Base-by-base conservation (phyloP, 805 yeast species). In the Ogataea nitratoaversa region DNA sequence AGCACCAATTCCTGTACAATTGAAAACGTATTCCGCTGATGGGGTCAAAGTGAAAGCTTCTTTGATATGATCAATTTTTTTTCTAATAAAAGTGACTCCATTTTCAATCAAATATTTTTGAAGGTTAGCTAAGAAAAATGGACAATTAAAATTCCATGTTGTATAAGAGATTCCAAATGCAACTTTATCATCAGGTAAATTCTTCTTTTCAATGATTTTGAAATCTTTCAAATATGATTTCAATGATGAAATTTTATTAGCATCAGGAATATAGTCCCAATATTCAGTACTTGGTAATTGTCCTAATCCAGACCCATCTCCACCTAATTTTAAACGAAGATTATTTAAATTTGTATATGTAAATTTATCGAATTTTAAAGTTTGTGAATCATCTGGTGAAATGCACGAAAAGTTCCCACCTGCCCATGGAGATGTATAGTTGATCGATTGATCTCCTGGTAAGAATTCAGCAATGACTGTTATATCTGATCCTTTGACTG, bases 371-470 rank as follows among this genome's bases (percentile, higher is more conserved):
- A 66, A 78, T 4, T 54, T 56, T 37, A 80, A 50, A 0, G 75
- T 67, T n/a, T 62, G 67, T 2, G 59, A 59, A 48, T 79, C 84
- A 43, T 72, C 69, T 2, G 80, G 84, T 0, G 85, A 72, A 34
- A 82, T 80, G 45, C 75, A 67, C 3, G 79, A 71, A 52, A 76
- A 77, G 54, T 78, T 77, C 7, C 79, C 82, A 19, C 83, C 83
- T 0, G 95, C 95, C 75, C 83, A 82, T 0, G 95, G 95, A 0
- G 90, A 82, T 1, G 95, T 79, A 59, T 82, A 86, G 36, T 75
- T 68, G 42, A 76, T 75, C 4, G 88, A 78, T 48, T 78, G 82
- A 53, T 86, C 95, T 4, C 95, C 95, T 3, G 95, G 95, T 29
- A 81, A 59, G 50, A 71, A 74, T 53, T 82, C 76, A 7, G 86